A percentile compares a stretch with the other conserved stretches of the same genome.
Evolutionary conservation across 192 early-diverging fungal species (phyloP).

Genomic region (Entomortierella parvispora): DNA sequence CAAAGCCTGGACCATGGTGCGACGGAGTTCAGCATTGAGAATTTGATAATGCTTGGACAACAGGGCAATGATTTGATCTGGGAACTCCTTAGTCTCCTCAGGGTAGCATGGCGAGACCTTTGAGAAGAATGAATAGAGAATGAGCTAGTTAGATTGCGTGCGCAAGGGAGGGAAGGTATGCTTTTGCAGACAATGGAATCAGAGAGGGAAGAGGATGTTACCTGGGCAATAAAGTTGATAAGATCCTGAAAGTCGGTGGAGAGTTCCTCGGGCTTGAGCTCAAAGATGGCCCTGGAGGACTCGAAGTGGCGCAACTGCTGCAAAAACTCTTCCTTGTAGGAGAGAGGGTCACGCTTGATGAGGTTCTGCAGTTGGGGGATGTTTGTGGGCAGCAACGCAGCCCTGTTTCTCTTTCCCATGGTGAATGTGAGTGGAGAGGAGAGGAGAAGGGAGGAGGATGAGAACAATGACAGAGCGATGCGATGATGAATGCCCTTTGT

Average conservation of each 20-base stretch:
- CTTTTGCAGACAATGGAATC: neutral
- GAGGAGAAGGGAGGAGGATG: neutral
- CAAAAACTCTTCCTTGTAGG: conserved; percentile 94
- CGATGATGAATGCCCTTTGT: too few species aligned
- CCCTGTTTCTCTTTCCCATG: conserved; percentile 73
- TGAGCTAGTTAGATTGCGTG: too few species aligned
- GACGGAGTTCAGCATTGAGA: conserved; percentile 84
- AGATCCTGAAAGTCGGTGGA: conserved; percentile 87
- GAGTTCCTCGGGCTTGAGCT: conserved; percentile 85
- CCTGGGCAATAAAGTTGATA: conserved; percentile 90
- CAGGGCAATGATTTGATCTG: conserved; percentile 85
- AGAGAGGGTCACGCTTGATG: conserved; percentile 93
- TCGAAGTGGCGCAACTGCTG: conserved; percentile 95
- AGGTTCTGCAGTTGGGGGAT: conserved; percentile 98
- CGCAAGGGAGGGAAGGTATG: too few species aligned
- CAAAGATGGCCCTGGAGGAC: conserved; percentile 86
- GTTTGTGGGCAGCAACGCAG: conserved; percentile 75
- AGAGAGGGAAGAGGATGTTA: neutral
- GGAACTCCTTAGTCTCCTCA: conserved; percentile 81
- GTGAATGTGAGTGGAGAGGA: conserved; percentile 5
- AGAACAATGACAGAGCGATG: neutral
- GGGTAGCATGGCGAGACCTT: conserved; percentile 89
- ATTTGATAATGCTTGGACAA: conserved; percentile 84
- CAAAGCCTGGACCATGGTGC: conserved; percentile 90
- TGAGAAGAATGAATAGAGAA: neutral